phyloP scores from a whole-genome alignment of 2,329 filamentous ascomycete genomes.

The Cadophora sp. region DNA sequence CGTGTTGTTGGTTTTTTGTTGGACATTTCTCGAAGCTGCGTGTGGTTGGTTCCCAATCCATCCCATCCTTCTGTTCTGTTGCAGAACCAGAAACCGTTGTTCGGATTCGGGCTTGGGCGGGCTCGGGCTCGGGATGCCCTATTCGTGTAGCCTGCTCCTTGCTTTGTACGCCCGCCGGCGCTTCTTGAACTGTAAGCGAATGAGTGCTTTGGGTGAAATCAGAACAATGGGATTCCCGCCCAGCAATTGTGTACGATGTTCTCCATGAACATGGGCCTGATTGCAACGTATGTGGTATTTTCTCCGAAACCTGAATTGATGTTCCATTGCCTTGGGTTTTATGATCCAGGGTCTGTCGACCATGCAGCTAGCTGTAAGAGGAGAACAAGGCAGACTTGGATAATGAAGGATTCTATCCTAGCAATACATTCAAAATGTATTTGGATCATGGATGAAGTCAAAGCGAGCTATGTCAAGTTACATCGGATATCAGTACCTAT shows the following conservation, averaged over 20 bases:
- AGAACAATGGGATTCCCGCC: too few species aligned
- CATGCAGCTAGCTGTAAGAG: not conserved
- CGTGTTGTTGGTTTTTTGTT: not conserved
- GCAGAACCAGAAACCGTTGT: not conserved
- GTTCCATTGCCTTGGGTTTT: conserved; percentile 12
- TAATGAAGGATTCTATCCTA: not conserved
- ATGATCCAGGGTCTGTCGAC: conserved; percentile 3
- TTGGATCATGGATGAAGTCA: not conserved
- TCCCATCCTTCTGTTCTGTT: not conserved
- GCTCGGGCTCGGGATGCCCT: not conserved
- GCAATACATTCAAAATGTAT: not conserved
- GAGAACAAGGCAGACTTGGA: not conserved
- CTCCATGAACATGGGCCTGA: not conserved
- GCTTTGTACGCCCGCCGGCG: not conserved
- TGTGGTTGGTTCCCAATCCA: too few species aligned
- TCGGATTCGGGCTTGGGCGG: too few species aligned
- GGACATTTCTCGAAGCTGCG: not conserved
- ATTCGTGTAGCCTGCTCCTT: not conserved
- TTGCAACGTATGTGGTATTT: not conserved
- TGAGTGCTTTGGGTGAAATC: not conserved
- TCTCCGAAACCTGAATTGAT: not conserved
- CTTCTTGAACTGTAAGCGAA: not conserved
- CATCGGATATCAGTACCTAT: too few species aligned
- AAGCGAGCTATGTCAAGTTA: not conserved
- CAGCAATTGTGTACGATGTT: not conserved